Base-by-base conservation (phyloP, 768 basidiomycete genomes). In the Lentinula raphanica region DNA sequence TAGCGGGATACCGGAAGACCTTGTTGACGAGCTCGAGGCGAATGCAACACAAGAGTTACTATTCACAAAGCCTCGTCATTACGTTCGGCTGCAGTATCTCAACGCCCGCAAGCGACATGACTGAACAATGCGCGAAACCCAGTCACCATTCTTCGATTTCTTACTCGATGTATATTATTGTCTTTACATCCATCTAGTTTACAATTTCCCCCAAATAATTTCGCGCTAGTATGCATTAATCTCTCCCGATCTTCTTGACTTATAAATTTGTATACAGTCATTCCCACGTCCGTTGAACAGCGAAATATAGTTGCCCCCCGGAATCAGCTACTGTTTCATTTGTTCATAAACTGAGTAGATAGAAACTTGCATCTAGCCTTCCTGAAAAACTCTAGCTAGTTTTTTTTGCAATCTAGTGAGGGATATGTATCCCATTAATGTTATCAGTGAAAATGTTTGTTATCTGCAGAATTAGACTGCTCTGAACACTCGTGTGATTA, bases 41-140 rank as follows among this genome's bases (percentile, higher is more conserved):
- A 78, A 81, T 23, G 79, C 83, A 12, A 67, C 66, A n/a, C 44
- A 65, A 32, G 90, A 91, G 63, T 65, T 89, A 39, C 67, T 71
- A 13, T 77, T 79, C 15, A 77, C 79, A 4, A 63, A 69, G 17
- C 70, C 71, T 9, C 76, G 76, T 3, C 71, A 80, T 56, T 87
- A 79, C 61, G 78, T 85, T 56, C 77, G 78, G 58, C 62, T 88
- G 51, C 80, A 85, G 67, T 79, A 79, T 62, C 80, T 88, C 12
- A 84, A 84, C 63, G 87, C 84, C 48, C 76, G 79, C 50, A 82
- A 80, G 69, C 79, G 67, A 60, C 58, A 59, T 38, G 29, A 28
- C 39, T 56, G 29, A 45, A 23, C 12, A 25, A 12, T n/a, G n/a
- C n/a, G n/a, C 2, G 3, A 35, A 32, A 6, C 32, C 32, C 12